phyloP scores from a whole-genome alignment of 1,284 basidiomycete species.

The Wallemia ichthyophaga region DNA sequence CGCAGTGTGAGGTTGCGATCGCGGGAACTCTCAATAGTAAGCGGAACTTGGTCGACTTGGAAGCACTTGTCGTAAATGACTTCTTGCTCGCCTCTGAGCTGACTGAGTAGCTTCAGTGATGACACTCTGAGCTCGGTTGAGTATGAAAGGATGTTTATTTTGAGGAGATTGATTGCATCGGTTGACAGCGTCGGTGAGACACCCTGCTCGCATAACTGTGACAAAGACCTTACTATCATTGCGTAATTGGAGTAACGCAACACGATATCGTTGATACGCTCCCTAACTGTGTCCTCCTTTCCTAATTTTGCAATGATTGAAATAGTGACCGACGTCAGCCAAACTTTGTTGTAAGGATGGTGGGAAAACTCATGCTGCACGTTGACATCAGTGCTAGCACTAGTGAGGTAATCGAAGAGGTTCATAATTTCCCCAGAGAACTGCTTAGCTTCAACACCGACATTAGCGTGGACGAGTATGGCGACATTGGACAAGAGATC shows the following conservation, averaged over 20 bases:
- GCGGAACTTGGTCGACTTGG: conserved; percentile 36
- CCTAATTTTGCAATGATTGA: conserved; percentile 7
- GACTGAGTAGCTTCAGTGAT: conserved; percentile 14
- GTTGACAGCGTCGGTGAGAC: conserved; percentile 1
- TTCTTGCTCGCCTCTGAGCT: neutral
- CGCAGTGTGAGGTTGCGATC: conserved; percentile 44
- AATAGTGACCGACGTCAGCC: conserved; percentile 10
- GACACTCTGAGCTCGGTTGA: conserved; percentile 16
- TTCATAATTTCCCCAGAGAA: neutral
- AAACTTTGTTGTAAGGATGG: conserved; percentile 4
- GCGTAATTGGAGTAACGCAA: neutral
- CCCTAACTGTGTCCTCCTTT: neutral
- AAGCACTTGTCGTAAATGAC: conserved; percentile 19
- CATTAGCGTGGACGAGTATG: neutral
- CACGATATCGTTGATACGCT: conserved; percentile 2
- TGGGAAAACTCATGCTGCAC: neutral
- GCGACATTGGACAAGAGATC: neutral
- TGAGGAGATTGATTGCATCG: conserved; percentile 6
- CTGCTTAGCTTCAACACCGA: neutral
- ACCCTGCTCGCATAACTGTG: conserved; percentile 1
- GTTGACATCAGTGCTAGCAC: neutral
- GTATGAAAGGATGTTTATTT: conserved; percentile 18
- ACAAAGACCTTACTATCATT: conserved; percentile 1
- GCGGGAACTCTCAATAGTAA: conserved; percentile 45
- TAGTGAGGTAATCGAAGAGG: neutral